Conservation (phyloP, 768 basidiomycete genomes). For the Boletus tomentosulus region DNA sequence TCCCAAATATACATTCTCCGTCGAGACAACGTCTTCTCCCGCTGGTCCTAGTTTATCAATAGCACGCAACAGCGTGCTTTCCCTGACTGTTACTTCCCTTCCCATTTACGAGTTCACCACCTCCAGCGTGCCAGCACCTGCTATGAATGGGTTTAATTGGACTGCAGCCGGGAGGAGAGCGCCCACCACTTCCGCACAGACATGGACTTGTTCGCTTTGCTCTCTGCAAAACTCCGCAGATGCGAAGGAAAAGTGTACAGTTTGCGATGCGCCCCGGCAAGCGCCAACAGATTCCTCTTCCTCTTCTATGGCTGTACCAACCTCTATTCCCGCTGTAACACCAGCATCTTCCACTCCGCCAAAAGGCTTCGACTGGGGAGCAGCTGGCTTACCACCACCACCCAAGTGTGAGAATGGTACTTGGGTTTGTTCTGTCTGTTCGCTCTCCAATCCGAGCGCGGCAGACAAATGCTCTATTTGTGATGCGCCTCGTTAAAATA, state of each 20-base stretch:
- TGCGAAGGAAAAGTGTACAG: slow-evolving; percentile 40
- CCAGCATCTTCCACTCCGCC: slow-evolving; percentile 3
- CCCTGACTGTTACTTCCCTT: slow-evolving; percentile 39
- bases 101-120: slow-evolving; percentile 41
- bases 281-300: slow-evolving; percentile 16
- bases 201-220: slow-evolving; percentile 61
- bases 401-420: slow-evolving; percentile 18
- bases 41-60: slow-evolving; percentile 20
- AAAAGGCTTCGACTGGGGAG: slow-evolving; percentile 36
- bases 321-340: background rate
- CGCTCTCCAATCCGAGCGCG: slow-evolving; percentile 42
- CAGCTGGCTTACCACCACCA: slow-evolving; percentile 33
- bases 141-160: slow-evolving; percentile 52
- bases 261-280: slow-evolving; percentile 40
- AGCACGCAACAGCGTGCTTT: slow-evolving; percentile 36
- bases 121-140: slow-evolving; percentile 14
- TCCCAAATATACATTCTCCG: slow-evolving; percentile 33
- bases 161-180: slow-evolving; percentile 55
- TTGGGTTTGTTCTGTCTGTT: slow-evolving; percentile 42
- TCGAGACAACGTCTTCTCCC: slow-evolving; percentile 8
- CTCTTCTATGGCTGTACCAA: slow-evolving; percentile 1
- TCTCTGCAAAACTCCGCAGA: slow-evolving; percentile 36
- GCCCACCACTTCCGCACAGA: slow-evolving; percentile 27
- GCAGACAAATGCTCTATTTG: slow-evolving; percentile 49
- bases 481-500: slow-evolving; percentile 37